Base-by-base conservation (phyloP, 164 flowering plant genomes). In the Vitis cinerea region DNA sequence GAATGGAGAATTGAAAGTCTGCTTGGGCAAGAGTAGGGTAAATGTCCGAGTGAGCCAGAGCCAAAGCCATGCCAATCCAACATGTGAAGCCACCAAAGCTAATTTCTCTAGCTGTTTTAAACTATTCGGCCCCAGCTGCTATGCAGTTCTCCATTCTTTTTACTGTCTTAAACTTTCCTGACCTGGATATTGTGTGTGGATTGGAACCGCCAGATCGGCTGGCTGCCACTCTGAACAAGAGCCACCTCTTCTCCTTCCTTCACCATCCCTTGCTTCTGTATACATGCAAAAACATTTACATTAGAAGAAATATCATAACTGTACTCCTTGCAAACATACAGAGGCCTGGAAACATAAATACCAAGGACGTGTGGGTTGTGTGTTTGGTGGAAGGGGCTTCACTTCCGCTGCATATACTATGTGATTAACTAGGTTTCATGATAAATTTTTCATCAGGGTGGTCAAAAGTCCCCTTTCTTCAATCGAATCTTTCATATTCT, bases 101-200 rank as follows among this genome's bases (percentile, higher is more conserved):
- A 23, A 23, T 23, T 23, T 23, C 27, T 23, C 27, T 23, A 23
- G 44, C 44, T 37, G 44, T 37, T 37, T 37, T 37, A 6, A 37
- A 37, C 0, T 37, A 37, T 37, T 37, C 44, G 44, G 44, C 44
- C 44, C 44, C 44, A 37, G 44, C 44, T 6, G 6, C 44, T 37
- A 37, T 37, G 44, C n/a, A 15, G 52, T 30, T 50, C 60, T 17
- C 2, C 30, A 19, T 10, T 54, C 51, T 58, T 11, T 59, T 57
- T 51, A 48, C 53, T 10, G 10, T 64, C 79, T 84, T 6, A 84
- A 14, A 89, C 93, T 77, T 83, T 80, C 67, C 98, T 84, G 64
- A 95, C 97, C 80, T 91, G 99, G 57, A 95, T 95, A 54, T 90
- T 90, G 82, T 95, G 99, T 15, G 99, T 95, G 48, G 99, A 91